phyloP scores from a whole-genome alignment of 2,329 filamentous ascomycete genomes.

The Verticillium longisporum region DNA sequence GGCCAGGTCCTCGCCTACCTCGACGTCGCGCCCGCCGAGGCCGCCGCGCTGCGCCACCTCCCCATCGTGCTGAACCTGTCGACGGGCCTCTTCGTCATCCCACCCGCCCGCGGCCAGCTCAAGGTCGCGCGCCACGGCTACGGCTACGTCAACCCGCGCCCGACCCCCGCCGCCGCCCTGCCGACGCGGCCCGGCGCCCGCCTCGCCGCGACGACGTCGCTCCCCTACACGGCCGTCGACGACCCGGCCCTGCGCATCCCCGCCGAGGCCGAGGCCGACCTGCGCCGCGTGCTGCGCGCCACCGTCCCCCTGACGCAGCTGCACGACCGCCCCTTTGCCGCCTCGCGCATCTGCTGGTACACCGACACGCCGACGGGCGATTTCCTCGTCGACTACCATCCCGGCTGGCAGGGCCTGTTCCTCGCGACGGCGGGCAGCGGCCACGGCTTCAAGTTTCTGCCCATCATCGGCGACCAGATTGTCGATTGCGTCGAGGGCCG shows the following conservation, averaged over 20 bases:
- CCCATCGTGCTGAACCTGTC: conserved; percentile 70
- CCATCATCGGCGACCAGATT: conserved; percentile 56
- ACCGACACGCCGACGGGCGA: conserved; percentile 65
- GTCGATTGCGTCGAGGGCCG: conserved; percentile 45
- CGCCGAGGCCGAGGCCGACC: conserved; percentile 51
- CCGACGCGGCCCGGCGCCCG: neutral
- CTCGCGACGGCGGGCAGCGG: conserved; percentile 57
- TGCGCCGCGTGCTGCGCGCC: conserved; percentile 53
- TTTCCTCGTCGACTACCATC: conserved; percentile 66
- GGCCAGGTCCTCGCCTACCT: conserved; percentile 79
- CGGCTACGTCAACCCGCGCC: conserved; percentile 52
- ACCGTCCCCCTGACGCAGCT: conserved; percentile 53
- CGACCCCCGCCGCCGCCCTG: neutral
- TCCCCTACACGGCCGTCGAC: conserved; percentile 41
- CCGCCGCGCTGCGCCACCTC: conserved; percentile 53
- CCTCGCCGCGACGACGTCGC: conserved; percentile 19
- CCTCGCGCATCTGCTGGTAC: conserved; percentile 68
- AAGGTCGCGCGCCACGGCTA: conserved; percentile 66
- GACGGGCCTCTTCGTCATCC: conserved; percentile 68
- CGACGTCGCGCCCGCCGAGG: conserved; percentile 64
- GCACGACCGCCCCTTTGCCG: conserved; percentile 51
- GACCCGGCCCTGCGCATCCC: conserved; percentile 44
- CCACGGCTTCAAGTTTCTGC: conserved; percentile 64
- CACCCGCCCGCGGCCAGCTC: conserved; percentile 53
- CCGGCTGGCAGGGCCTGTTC: conserved; percentile 50